Conservation (phyloP, 345 rosid genomes). For the Euphorbia tirucalli region DNA sequence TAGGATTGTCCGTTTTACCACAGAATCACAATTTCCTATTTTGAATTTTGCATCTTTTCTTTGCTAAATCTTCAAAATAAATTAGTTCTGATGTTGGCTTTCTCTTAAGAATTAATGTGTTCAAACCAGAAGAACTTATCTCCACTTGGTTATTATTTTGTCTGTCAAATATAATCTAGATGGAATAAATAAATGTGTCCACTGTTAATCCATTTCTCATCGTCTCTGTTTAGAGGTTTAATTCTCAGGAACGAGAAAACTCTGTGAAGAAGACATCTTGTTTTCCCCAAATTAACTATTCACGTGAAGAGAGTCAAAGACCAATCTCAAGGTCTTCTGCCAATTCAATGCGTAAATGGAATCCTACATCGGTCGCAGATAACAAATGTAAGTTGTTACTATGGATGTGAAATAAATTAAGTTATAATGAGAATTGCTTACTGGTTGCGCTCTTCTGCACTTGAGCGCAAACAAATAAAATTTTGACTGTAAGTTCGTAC, state of each 20-base stretch:
- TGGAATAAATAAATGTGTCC: not conserved
- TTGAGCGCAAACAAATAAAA: not conserved
- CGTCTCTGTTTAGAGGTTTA: slow-evolving; percentile 47
- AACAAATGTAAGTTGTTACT: slow-evolving; percentile 45
- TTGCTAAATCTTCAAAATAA: not conserved
- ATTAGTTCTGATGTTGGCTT: slow-evolving; percentile 6
- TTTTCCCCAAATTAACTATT: slow-evolving; percentile 43
- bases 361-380: slow-evolving; percentile 40
- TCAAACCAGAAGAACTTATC: not conserved
- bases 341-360: slow-evolving; percentile 56
- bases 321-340: slow-evolving; percentile 53
- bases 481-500: not conserved
- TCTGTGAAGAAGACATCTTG: slow-evolving; percentile 50
- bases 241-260: slow-evolving; percentile 66
- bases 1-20: not conserved
- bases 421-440: not conserved
- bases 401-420: not conserved
- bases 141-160: not conserved
- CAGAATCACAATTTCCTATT: not conserved
- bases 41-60: not conserved
- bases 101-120: not conserved
- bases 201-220: not conserved
- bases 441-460: not conserved
- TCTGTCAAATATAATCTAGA: not conserved
- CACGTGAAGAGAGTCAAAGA: slow-evolving; percentile 63